phyloP scores from a whole-genome alignment of 805 yeast genomes.

The Ogataea siamensis region DNA sequence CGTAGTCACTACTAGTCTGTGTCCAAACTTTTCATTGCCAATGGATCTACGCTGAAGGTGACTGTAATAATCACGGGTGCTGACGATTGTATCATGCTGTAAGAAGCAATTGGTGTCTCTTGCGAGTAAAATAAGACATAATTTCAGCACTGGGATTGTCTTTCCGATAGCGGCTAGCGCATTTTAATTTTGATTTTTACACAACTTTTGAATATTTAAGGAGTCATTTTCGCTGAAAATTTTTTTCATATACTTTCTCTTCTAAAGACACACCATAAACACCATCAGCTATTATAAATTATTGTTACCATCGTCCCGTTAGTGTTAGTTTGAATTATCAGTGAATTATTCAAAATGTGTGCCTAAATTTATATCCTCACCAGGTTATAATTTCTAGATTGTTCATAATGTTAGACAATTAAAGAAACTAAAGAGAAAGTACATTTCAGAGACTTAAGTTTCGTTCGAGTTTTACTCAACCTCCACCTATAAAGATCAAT shows the following conservation, averaged over 20 bases:
- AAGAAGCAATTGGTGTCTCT: too few species aligned
- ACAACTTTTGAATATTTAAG: conserved; percentile 4
- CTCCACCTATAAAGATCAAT: conserved; percentile 15
- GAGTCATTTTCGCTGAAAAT: not conserved
- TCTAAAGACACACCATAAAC: conserved; percentile 6
- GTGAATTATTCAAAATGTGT: conserved; percentile 20
- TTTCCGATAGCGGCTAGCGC: conserved; percentile 2
- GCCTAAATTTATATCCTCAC: conserved; percentile 22
- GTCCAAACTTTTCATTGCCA: too few species aligned
- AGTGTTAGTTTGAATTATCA: conserved; percentile 11
- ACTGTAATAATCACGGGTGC: too few species aligned
- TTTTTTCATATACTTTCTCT: conserved; percentile 7
- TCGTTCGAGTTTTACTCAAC: conserved; percentile 15
- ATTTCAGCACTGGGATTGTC: not conserved
- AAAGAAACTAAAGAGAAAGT: conserved; percentile 19
- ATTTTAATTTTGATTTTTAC: not conserved
- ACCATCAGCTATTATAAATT: not conserved
- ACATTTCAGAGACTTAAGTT: conserved; percentile 12
- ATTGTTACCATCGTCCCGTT: conserved; percentile 1
- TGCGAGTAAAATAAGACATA: too few species aligned
- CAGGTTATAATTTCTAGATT: conserved; percentile 20
- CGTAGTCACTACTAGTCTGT: too few species aligned
- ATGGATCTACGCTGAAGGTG: too few species aligned
- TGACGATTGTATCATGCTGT: too few species aligned
- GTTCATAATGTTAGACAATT: conserved; percentile 16